Evolutionary conservation across 129 eudicot genomes (phyloP).

Genomic region (Scalesia atractyloides): DNA sequence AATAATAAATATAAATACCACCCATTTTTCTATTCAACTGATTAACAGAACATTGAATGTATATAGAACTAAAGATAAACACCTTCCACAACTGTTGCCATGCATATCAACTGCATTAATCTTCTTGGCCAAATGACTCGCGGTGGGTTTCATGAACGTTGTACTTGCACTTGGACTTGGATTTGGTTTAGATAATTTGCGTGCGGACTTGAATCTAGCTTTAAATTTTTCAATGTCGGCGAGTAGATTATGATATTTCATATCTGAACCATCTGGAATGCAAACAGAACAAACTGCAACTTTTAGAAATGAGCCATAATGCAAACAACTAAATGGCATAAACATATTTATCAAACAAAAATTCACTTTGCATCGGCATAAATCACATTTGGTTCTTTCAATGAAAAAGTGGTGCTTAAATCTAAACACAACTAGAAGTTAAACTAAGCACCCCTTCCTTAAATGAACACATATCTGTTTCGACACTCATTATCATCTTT

Average conservation of each 20-base stretch:
- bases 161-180: conserved; percentile 34
- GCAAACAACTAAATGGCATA: background rate
- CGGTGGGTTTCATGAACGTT: conserved; percentile 77
- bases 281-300: conserved; percentile 3
- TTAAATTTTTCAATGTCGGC: conserved; percentile 30
- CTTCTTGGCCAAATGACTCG: conserved; percentile 81
- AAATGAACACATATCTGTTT: background rate
- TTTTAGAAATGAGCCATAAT: background rate
- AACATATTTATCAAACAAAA: background rate
- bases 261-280: conserved; percentile 32
- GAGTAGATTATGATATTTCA: conserved; percentile 17
- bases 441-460: background rate
- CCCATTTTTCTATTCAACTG: background rate
- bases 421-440: background rate
- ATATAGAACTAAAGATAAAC: conserved; percentile 23
- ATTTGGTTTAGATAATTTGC: conserved; percentile 37
- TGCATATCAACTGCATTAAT: conserved; percentile 25
- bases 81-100: conserved; percentile 31
- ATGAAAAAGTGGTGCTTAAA: background rate
- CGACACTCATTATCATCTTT: background rate
- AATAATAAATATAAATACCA: background rate
- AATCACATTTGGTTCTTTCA: no score
- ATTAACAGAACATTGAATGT: background rate
- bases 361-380: background rate
- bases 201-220: conserved; percentile 30